Evolutionary conservation across 192 early-diverging fungal species (phyloP), one percentile per base, ranked within the genome.

Genomic region (Rhizophagus sp.): DNA sequence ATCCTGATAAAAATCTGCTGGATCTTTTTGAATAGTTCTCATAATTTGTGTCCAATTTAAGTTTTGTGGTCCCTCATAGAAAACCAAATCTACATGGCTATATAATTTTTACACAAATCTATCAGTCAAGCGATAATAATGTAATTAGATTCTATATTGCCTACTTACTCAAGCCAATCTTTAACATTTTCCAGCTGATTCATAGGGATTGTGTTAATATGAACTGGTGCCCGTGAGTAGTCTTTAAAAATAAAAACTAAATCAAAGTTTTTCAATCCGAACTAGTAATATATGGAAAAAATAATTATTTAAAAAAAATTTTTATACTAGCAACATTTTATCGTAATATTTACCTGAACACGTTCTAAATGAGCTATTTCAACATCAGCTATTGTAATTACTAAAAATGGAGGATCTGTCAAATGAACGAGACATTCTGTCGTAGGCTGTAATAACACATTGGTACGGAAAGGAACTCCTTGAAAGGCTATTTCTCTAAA

Each of bases 221-320:
- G 97, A n/a, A 96, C 91, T 0, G 94, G 94, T 0, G 95, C 80
- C 65, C 95, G 88, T 64, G 88, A 88, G 82, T 93, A 97, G 84
- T 99, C 98, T 84, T 97, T 97, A 88, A 95, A 97, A 11, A 98
- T 91, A 88, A 98, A 96, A 8, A 99, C 98, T 88, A 98, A 88
- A 90, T 99, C 98, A 89, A 99, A 99, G 85, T 97, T 98, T 89
- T 97, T 97, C 47, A 99, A 88, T 13, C 96, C 96, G 85, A 98
- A 99, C 89, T 89, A 86, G 68, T 98, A 94, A 15, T 57, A 82
- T 96, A 92, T 88, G 97, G 96, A 78, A 99, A 30, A 88, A 79
- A 97, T 95, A 10, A 93, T 96, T 75, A 97, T 88, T 41, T 6
- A 25, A 44, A 70, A 1, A 24, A n/a, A 8, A n/a, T 22, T 44